Base-by-base conservation (phyloP, 805 yeast genomes). In the Teunomyces cretensis region DNA sequence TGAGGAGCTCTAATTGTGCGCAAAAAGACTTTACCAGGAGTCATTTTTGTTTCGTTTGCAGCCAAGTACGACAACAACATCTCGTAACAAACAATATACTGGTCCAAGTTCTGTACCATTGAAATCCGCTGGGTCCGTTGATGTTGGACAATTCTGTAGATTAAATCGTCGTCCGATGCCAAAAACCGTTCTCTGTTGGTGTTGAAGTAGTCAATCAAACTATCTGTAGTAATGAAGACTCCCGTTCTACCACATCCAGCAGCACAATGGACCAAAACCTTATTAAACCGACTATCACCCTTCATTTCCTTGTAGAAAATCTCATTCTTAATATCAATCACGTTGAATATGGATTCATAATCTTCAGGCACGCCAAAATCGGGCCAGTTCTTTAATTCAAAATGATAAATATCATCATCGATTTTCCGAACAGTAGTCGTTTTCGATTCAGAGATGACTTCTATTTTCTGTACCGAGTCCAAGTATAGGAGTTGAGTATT, bases 81-180 rank as follows among this genome's bases (percentile, higher is more conserved):
- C 49, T 88, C 94, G 62, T 88, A 88, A 61, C 92, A 84, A 49
- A 83, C 74, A 16, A 84, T 70, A 53, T 78, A 86, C 63, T 88
- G 96, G 47, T 84, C 81, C 47, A 87, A 72, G 56, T 81, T 85
- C 60, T 88, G 96, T 11, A 88, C 96, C 94, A 88, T 88, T 4
- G 90, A 82, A 19, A 88, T 73, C 52, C 96, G 67, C 62, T 87
- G 94, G 49, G 79, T 76, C 53, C 96, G 72, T 56, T 88, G 80
- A 42, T 73, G 76, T 52, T 83, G 80, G 9, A 88, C 84, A 3
- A 81, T 76, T 52, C 81, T 75, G 54, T 76, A 81, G 2, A 88
- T 72, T 45, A 84, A 67, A 62, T 86, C 94, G 16, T 67, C 64
- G 3, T 41, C 50, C 2, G 60, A 51, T 15, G 50, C 51, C 30